Conservation (phyloP, 176 grass and related monocot genomes). For the Oryza officinalis region DNA sequence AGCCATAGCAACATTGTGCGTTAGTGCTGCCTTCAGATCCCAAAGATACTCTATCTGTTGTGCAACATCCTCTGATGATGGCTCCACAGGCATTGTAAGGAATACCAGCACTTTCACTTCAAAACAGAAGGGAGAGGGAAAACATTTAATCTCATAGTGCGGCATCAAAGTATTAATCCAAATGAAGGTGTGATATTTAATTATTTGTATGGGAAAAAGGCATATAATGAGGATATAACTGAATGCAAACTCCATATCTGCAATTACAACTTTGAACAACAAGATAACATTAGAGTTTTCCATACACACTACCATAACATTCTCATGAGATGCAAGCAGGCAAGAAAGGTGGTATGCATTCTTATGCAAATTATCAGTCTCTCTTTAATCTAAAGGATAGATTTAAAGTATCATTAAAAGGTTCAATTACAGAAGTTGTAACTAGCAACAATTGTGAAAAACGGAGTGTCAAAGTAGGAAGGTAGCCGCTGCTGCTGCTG, state of each 20-base stretch:
- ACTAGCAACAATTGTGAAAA: background rate
- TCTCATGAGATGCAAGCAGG: background rate
- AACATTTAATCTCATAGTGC: background rate
- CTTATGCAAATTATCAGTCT: constrained; percentile 6
- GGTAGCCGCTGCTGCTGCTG: background rate
- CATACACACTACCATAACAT: background rate
- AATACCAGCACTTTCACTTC: constrained; percentile 97
- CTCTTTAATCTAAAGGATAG: background rate
- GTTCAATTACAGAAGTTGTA: background rate
- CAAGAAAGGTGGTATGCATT: background rate
- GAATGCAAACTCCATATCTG: background rate
- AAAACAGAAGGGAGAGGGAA: background rate
- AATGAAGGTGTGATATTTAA: constrained; percentile 2
- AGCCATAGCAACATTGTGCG: constrained; percentile 62
- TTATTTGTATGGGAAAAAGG: background rate
- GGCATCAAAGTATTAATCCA: background rate
- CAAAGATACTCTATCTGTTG: constrained; percentile 92
- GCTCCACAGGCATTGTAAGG: constrained; percentile 88
- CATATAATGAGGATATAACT: background rate
- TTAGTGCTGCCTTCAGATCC: constrained; percentile 79
- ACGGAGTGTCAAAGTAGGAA: background rate
- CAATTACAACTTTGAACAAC: background rate
- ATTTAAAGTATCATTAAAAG: background rate
- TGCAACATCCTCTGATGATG: constrained; percentile 65
- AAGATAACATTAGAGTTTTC: background rate